These are phyloP conservation scores for Aspergillus ostianus DNA, from an alignment of 495 filamentous ascomycete genomes.

Conservation along the genomic window DNA sequence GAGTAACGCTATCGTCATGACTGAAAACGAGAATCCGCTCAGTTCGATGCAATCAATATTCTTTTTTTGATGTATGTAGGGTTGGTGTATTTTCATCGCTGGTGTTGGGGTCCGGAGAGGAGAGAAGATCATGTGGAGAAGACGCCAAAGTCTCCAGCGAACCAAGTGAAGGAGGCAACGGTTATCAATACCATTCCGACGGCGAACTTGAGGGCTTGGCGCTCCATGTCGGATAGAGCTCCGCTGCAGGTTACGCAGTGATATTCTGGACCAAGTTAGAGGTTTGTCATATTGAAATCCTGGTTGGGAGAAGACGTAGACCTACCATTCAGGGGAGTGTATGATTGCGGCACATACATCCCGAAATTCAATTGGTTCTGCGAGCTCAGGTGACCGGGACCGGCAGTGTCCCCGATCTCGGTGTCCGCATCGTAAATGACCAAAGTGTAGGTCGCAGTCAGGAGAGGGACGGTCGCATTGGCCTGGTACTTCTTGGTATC, in stretches of 20 bases:
- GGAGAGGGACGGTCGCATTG: conserved; percentile 57
- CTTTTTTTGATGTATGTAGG: conserved; percentile 1
- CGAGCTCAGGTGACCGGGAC: conserved; percentile 69
- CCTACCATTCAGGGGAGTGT: conserved; percentile 60
- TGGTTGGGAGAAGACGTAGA: conserved; percentile 19
- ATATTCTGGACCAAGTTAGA: conserved; percentile 42
- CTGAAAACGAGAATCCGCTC: conserved; percentile 17
- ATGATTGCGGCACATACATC: conserved; percentile 71
- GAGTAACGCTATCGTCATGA: conserved; percentile 16
- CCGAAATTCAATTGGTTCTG: conserved; percentile 69
- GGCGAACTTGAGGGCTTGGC: conserved; percentile 66
- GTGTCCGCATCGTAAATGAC: conserved; percentile 74
- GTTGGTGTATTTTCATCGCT: conserved; percentile 1
- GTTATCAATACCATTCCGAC: conserved; percentile 75
- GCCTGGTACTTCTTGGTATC: conserved; percentile 71
- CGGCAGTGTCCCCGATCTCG: conserved; percentile 57
- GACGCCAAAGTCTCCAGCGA: conserved; percentile 66
- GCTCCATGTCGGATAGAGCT: conserved; percentile 63
- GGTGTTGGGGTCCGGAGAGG: neutral
- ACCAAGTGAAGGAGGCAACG: conserved; percentile 84
- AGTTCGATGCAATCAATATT: conserved; percentile 16
- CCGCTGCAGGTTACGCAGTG: conserved; percentile 70
- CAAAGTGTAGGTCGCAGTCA: conserved; percentile 79
- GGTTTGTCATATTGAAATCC: conserved; percentile 5
- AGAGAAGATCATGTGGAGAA: conserved; percentile 36